Evolutionary conservation across 164 flowering plant species (phyloP).

Genomic region (Stephania yunnanensis): DNA sequence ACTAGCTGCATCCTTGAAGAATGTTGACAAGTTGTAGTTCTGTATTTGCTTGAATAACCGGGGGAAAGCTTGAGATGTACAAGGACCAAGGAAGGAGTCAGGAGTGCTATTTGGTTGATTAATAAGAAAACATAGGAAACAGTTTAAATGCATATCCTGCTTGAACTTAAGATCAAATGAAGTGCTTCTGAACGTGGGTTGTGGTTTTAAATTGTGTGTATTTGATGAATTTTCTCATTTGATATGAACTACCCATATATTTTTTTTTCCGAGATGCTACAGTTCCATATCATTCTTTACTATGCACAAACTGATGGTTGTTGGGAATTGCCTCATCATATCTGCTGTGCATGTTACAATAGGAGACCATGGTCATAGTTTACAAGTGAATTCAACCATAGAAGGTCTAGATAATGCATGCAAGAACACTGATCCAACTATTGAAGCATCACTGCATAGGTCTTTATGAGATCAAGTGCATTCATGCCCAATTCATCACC

Average conservation of each 20-base stretch:
- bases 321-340: too few relatives aligned
- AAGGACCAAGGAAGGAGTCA: not conserved
- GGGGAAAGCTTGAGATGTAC: not conserved
- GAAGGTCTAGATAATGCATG: constrained; percentile 3
- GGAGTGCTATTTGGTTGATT: not conserved
- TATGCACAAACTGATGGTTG: too few relatives aligned
- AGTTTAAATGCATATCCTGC: not conserved
- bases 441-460: constrained; percentile 25
- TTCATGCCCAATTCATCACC: constrained; percentile 44
- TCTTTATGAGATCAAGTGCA: constrained; percentile 31
- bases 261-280: too few relatives aligned
- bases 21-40: constrained; percentile 8
- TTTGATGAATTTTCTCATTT: not conserved
- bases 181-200: not conserved
- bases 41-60: constrained; percentile 3
- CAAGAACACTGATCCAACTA: constrained; percentile 18
- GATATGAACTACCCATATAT: not conserved
- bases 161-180: not conserved
- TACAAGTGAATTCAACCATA: too few relatives aligned
- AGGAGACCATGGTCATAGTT: too few relatives aligned
- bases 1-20: not conserved
- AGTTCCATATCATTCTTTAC: too few relatives aligned
- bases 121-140: not conserved
- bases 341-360: too few relatives aligned
- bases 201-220: not conserved